Evolutionary conservation across 2,329 filamentous ascomycete genomes (phyloP), one percentile per base, ranked within the genome.

Genomic region (Elsinoe batatas): DNA sequence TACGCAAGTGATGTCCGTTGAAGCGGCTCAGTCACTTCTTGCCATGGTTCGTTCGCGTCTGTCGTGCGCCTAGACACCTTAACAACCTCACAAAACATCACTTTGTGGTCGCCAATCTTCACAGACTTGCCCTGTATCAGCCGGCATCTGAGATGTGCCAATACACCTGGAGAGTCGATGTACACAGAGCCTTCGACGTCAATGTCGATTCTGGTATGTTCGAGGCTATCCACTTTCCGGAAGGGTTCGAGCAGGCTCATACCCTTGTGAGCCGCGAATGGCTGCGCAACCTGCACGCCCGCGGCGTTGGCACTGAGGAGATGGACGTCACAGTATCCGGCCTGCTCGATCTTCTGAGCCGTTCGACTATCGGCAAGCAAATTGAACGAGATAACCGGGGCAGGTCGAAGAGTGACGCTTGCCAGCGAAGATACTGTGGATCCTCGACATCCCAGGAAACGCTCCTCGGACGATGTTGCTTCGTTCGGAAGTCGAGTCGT

Each of bases 341-440:
- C 62, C 0, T 60, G 59, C 40, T 66, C 61, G 7, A 84, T 77
- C 5, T 78, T 78, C 54, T 75, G 71, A 47, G 80, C 73, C 0
- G 80, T 82, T 36, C 76, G 71, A 1, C 80, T 83, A 1, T 79
- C 78, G 1, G 73, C 61, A 53, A 75, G 76, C 56, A 84, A 72
- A 59, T 84, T 84, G 72, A 84, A 84, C 1, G 79, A 80, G 22
- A 84, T 71, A n/a, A 79, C 71, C 0, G 81, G 79, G 1, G 64
- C 60, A 1, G 81, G 81, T 30, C 71, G 64, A 2, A 84, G 68
- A 0, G 79, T 76, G 12, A 84, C 78, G 3, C 79, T 80, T 58
- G 70, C 81, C 66, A 84, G 77, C 1, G 80, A 83, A 2, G 81
- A 84, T 32, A 84, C 76, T 7, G 79, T 82, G 61, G 81, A 79